Percentiles rank a stretch among this genome's conserved stretches.
These are phyloP conservation scores for Anthracocystis setariae DNA, from an alignment of 1,284 basidiomycete species.

Conservation along the genomic window DNA sequence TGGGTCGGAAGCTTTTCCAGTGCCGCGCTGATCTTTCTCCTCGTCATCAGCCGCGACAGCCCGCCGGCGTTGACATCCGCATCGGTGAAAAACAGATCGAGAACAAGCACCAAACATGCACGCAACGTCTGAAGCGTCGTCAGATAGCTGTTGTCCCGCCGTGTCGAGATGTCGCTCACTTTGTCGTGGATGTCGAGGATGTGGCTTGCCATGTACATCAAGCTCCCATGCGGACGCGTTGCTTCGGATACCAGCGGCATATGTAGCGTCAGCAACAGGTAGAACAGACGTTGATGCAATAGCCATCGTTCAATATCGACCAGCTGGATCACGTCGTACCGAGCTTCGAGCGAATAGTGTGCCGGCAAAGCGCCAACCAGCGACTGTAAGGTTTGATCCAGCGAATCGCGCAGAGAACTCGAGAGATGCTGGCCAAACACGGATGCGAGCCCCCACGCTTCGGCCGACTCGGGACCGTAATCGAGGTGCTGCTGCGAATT, in stretches of 20 bases:
- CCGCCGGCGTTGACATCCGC: conserved; percentile 19
- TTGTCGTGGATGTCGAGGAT: conserved; percentile 45
- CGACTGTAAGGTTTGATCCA: conserved; percentile 36
- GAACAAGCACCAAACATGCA: conserved; percentile 32
- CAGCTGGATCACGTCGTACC: conserved; percentile 22
- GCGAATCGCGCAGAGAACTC: conserved; percentile 20
- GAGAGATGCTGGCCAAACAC: conserved; percentile 38
- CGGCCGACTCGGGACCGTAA: conserved; percentile 12
- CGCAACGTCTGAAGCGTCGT: conserved; percentile 34
- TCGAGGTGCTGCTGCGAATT: conserved; percentile 29
- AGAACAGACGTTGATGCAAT: conserved; percentile 34
- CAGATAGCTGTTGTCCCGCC: conserved; percentile 25
- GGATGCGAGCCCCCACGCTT: conserved; percentile 27
- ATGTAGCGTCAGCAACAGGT: conserved; percentile 37
- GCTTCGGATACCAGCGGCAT: conserved; percentile 42
- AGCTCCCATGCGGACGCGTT: conserved; percentile 26
- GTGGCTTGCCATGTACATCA: conserved; percentile 43
- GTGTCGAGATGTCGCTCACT: conserved; percentile 19
- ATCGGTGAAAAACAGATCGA: conserved; percentile 36
- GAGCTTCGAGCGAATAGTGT: conserved; percentile 40
- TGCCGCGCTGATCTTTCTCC: conserved; percentile 30
- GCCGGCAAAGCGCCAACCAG: conserved; percentile 33
- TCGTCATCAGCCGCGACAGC: conserved; percentile 35
- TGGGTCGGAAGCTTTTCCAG: conserved; percentile 34
- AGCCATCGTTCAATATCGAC: conserved; percentile 44